Percentiles rank a stretch among this genome's conserved stretches.
Evolutionary conservation across 2,329 filamentous ascomycete species (phyloP).

Genomic region (Colletotrichum ledebouriae): DNA sequence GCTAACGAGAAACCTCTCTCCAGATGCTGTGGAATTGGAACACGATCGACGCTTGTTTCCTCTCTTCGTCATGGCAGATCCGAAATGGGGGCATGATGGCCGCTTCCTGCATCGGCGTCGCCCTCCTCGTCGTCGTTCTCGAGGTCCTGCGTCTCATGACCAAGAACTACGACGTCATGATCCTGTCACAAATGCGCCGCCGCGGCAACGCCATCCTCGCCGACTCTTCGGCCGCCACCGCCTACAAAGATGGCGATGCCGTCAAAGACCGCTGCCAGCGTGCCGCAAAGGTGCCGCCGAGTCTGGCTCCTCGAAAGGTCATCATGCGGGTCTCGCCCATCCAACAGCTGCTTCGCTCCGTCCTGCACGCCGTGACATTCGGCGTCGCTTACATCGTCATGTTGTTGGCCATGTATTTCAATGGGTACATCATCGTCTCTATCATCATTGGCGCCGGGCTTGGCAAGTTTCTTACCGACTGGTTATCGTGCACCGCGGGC

Average conservation of each 20-base stretch:
- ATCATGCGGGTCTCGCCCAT: slow-evolving; percentile 18
- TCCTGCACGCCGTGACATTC: slow-evolving; percentile 18
- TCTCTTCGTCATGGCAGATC: slow-evolving; percentile 29
- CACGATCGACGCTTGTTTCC: slow-evolving; percentile 32
- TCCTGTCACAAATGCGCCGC: slow-evolving; percentile 14
- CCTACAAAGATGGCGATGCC: not conserved
- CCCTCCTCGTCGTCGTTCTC: slow-evolving; percentile 24
- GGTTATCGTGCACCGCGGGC: slow-evolving; percentile 46
- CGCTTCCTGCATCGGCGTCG: slow-evolving; percentile 26
- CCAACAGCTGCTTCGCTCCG: slow-evolving; percentile 10
- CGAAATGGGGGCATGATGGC: slow-evolving; percentile 34
- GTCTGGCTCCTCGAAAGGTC: not conserved
- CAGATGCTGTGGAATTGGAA: slow-evolving; percentile 40
- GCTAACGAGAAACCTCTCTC: not conserved
- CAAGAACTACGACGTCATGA: slow-evolving; percentile 24
- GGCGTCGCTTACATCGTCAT: slow-evolving; percentile 33
- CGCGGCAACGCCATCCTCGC: slow-evolving; percentile 2
- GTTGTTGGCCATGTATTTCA: slow-evolving; percentile 33
- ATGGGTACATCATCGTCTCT: slow-evolving; percentile 34
- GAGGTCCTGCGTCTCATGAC: slow-evolving; percentile 12
- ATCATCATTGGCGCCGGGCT: slow-evolving; percentile 58
- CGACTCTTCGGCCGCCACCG: not conserved
- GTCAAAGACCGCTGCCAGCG: not conserved
- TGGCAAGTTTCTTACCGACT: slow-evolving; percentile 66
- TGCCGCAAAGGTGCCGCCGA: fast-evolving